Evolutionary conservation across 2,329 filamentous ascomycete species (phyloP), one percentile per base, ranked within the genome.

Genomic region (Apiospora phragmitis): DNA sequence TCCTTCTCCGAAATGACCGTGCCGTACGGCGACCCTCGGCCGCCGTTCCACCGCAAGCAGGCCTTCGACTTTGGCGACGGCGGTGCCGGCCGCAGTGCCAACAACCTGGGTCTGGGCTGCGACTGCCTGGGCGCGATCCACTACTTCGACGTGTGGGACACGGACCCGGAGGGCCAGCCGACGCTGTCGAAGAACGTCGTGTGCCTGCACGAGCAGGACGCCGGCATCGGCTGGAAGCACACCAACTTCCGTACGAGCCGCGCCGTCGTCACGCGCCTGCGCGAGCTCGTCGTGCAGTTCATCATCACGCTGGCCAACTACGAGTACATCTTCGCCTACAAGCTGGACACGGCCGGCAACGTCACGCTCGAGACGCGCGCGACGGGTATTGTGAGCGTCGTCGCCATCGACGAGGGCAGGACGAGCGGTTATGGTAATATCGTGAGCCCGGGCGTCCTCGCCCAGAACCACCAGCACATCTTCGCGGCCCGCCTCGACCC

Each of bases 261-360:
- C 1, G 89, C 89, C 0, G 88, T 90, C 1, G 88, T 92, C 0
- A 88, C 88, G 0, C 84, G 91, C 9, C 84, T 86, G 70, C 86
- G 91, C 0, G 87, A 91, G 74, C 84, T 93, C 2, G 89, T 93
- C 0, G 79, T 93, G 2, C 91, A 93, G 74, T 90, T 88, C 76
- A 90, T 92, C 79, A 88, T 91, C 73, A 93, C 91, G 0, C 85
- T 92, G 1, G 88, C 88, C 26, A 93, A 93, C 80, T 93, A 93
- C 81, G 91, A 93, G 76, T 93, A 93, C 76, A 86, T 92, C 51
- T 88, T 92, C 71, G 86, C 87, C 1, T 92, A 86, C 79, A 87
- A 89, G 72, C 89, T 93, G 71, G 88, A 91, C 76, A 90, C 90
- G 62, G 85, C 88, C 0, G 91, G 88, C 11, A 89, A 87, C 14